phyloP scores from a whole-genome alignment of 1,284 basidiomycete genomes.

The Fomitopsis schrenkii region DNA sequence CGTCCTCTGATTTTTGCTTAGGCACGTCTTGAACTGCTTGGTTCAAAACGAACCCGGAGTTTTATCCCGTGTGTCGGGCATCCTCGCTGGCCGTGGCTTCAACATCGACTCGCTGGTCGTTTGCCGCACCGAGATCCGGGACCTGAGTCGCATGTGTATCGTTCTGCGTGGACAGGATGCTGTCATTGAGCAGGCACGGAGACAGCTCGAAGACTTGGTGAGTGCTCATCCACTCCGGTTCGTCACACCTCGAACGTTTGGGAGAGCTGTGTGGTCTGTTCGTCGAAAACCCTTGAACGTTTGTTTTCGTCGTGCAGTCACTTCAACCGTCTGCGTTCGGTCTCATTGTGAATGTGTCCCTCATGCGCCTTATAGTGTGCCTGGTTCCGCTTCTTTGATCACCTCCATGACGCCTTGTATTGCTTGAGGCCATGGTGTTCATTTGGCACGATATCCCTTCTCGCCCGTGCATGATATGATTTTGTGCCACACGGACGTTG shows the following conservation, averaged over 20 bases:
- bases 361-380: too few relatives aligned
- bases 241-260: not conserved
- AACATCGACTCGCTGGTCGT: constrained; percentile 99
- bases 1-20: constrained; percentile 23
- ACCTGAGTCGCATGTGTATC: constrained; percentile 98
- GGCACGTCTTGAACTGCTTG: constrained; percentile 96
- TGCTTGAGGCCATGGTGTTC: too few relatives aligned
- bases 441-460: too few relatives aligned
- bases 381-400: too few relatives aligned
- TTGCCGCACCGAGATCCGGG: constrained; percentile 95
- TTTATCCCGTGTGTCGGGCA: constrained; percentile 95
- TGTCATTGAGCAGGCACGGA: constrained; percentile 93
- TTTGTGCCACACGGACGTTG: too few relatives aligned
- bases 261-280: too few relatives aligned
- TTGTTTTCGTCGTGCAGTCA: too few relatives aligned
- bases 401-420: too few relatives aligned
- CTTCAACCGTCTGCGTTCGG: too few relatives aligned
- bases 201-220: constrained; percentile 93
- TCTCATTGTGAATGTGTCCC: too few relatives aligned
- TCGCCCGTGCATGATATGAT: too few relatives aligned
- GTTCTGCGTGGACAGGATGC: constrained; percentile 96
- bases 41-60: constrained; percentile 99
- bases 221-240: constrained; percentile 26
- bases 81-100: constrained; percentile 95
- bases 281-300: too few relatives aligned